Evolutionary conservation across 163 green algal genomes (phyloP).

Genomic region (Scenedesmus sp.): DNA sequence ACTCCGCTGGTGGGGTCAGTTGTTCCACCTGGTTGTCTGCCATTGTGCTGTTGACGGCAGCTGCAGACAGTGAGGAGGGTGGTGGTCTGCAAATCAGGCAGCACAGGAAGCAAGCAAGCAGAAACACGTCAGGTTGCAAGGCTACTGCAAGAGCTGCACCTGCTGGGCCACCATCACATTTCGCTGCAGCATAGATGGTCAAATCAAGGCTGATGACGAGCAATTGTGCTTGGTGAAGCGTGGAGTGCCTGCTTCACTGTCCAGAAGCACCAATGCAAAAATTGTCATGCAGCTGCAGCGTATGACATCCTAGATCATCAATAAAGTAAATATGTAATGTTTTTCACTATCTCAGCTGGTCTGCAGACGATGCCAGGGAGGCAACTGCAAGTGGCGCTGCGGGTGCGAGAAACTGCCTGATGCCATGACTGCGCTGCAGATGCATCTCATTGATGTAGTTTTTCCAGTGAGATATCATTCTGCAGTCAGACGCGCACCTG

Average conservation of each 20-base stretch:
- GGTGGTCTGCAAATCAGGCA: neutral
- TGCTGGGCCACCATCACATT: neutral
- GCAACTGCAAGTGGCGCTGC: conserved; percentile 10
- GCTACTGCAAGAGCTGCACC: neutral
- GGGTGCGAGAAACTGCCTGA: neutral
- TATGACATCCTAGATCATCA: neutral
- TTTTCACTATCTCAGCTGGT: neutral
- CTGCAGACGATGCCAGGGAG: neutral
- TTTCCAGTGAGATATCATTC: neutral
- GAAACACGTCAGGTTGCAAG: neutral
- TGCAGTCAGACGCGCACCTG: neutral
- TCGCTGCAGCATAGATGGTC: neutral
- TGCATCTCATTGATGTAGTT: neutral
- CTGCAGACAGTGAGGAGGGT: neutral
- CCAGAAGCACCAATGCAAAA: neutral
- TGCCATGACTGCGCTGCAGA: neutral
- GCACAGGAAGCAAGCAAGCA: neutral
- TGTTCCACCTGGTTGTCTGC: conserved; percentile 6
- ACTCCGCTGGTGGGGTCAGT: too few relatives aligned
- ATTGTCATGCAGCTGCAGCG: neutral
- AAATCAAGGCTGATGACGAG: neutral
- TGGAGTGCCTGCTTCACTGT: conserved; percentile 3
- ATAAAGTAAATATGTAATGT: neutral
- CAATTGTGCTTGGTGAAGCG: neutral
- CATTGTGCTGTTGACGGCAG: conserved; percentile 11